Base-by-base conservation (phyloP, 106 monocot genomes). In the Dioscorea dumetorum region DNA sequence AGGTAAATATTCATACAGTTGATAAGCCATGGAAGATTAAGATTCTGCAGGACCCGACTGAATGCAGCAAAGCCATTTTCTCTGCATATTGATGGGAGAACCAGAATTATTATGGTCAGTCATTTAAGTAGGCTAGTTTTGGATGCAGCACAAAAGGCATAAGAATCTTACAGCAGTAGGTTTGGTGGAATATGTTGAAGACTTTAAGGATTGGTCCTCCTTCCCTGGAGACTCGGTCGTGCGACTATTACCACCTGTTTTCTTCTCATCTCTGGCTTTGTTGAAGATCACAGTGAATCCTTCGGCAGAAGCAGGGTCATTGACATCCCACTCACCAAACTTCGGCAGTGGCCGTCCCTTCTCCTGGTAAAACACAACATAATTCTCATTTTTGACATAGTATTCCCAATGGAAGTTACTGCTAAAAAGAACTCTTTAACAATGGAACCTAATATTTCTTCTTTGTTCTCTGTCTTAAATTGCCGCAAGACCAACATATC, bases 1-100 rank as follows among this genome's bases (percentile, higher is more conserved):
- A 17, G 22, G 24, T 21, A 11, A 24, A 19, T 24, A 66, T 21
- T 66, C 49, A 24, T 50, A 50, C 33, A 19, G 59, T 57, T 56
- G 58, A 60, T 33, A 14, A 33, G 5, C 15, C 18, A 57, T 4
- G 22, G n/a, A n/a, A 1, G 52, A 32, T 83, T 60, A 87, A 68
- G 87, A 74, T 20, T 81, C 65, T 57, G 76, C 79, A 5, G 75
- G 81, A 48, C 81, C 79, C 3, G 87, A 31, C 56, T 69, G 76
- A 50, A 91, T 71, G 66, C 91, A 91, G 84, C 91, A 91, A 59
- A 73, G 80, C 91, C 91, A 91, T 70, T 87, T 91, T 70, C 72
- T 87, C 91, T 91, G 91, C 78, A 81, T 10, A 65, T 22, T 48
- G 19, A 66, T 41, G 10, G 41, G 2, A 41, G 10, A 41, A 41